These are phyloP conservation scores for Pyrenophora teres DNA, from an alignment of 2,329 filamentous ascomycete species.

Conservation along the genomic window DNA sequence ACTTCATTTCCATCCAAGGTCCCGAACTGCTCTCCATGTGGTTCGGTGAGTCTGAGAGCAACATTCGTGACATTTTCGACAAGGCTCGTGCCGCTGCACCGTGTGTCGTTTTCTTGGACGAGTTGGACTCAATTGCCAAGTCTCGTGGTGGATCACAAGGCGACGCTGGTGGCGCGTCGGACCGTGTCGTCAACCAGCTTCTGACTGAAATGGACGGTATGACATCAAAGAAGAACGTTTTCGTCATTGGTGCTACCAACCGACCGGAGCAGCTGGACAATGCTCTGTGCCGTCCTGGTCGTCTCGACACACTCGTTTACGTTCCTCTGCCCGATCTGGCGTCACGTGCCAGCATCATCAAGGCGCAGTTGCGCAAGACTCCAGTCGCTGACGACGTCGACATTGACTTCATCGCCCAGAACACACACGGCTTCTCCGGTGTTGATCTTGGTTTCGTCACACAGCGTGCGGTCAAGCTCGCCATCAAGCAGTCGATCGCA, in stretches of 20 bases:
- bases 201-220: conserved; percentile 99
- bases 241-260: conserved; percentile 99
- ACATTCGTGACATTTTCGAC: conserved; percentile 99
- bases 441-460: conserved; percentile 99
- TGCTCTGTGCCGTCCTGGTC: conserved; percentile 94
- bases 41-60: conserved; percentile 99
- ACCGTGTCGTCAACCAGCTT: conserved; percentile 99
- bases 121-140: conserved; percentile 98
- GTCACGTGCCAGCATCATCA: conserved; percentile 87
- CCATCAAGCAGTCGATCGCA: conserved; percentile 95
- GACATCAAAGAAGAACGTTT: conserved; percentile 99
- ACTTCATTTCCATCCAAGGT: conserved; percentile 99
- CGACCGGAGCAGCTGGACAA: conserved; percentile 98
- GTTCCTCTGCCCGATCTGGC: conserved; percentile 93
- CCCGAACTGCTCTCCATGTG: conserved; percentile 99
- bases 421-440: conserved; percentile 99
- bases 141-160: conserved; percentile 95
- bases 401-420: conserved; percentile 87
- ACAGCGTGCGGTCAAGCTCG: conserved; percentile 97
- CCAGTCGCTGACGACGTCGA: conserved; percentile 88
- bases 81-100: conserved; percentile 97
- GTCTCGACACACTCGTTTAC: conserved; percentile 98
- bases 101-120: conserved; percentile 98
- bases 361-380: conserved; percentile 97
- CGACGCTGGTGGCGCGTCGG: conserved; percentile 95